These are phyloP conservation scores for Saccharomyces hybrid DNA, from an alignment of 1,139 yeast species.

Conservation along the genomic window DNA sequence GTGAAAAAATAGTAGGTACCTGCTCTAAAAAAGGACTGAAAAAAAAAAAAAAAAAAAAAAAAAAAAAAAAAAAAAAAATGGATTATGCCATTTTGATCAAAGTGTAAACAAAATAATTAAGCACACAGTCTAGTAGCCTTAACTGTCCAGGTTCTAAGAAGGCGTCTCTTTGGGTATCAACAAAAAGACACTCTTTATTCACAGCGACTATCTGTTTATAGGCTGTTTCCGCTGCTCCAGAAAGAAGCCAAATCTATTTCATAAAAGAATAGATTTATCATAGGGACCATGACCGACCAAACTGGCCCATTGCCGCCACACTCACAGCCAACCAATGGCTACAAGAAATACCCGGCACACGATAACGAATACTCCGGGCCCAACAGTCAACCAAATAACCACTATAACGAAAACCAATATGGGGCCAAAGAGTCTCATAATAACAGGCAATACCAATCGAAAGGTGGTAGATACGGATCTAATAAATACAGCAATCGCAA, in stretches of 20 bases:
- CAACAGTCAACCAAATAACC: background rate
- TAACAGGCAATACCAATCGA: slow-evolving; percentile 4
- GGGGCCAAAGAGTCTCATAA: slow-evolving; percentile 5
- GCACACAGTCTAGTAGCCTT: background rate
- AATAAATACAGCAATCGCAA: background rate
- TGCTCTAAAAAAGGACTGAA: background rate
- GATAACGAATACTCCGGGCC: background rate
- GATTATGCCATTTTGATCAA: background rate
- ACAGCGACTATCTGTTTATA: background rate
- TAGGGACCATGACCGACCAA: background rate
- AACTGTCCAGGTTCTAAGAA: background rate
- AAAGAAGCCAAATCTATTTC: background rate
- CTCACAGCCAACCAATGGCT: background rate
- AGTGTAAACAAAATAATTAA: background rate
- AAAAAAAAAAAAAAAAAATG: background rate
- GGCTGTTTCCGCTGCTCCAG: background rate
- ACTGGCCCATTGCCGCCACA: background rate
- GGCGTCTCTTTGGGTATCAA: background rate
- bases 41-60: background rate
- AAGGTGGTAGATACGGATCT: background rate
- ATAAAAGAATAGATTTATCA: background rate
- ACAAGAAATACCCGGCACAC: background rate
- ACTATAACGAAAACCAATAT: slow-evolving; percentile 4
- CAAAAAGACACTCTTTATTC: background rate
- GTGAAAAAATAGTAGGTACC: background rate